Conservation (phyloP, 1,139 yeast species). For the Lodderomyces metapsilosis region DNA sequence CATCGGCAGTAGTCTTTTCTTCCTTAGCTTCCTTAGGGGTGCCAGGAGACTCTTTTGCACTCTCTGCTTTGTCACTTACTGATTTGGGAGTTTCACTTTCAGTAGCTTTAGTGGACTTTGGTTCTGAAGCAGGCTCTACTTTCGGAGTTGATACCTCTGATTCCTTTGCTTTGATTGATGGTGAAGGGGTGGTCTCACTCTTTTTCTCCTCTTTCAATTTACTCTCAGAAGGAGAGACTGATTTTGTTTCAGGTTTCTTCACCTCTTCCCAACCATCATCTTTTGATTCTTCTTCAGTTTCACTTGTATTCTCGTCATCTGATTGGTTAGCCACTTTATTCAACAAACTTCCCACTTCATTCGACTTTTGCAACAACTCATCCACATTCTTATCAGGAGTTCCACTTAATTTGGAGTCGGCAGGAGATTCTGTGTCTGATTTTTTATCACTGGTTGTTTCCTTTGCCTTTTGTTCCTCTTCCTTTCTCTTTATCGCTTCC, state of each 20-base stretch:
- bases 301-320: slow-evolving; percentile 39
- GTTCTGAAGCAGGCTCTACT: slow-evolving; percentile 13
- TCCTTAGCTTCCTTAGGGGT: slow-evolving; percentile 6
- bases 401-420: background rate
- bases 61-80: slow-evolving; percentile 12
- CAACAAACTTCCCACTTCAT: slow-evolving; percentile 36
- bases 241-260: slow-evolving; percentile 26
- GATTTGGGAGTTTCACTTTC: background rate
- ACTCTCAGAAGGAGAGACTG: slow-evolving; percentile 11
- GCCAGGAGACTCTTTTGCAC: slow-evolving; percentile 16
- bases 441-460: slow-evolving; percentile 4
- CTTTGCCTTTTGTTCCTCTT: slow-evolving; percentile 7
- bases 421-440: too few relatives aligned
- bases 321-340: slow-evolving; percentile 40
- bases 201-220: slow-evolving; percentile 13
- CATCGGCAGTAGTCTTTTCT: background rate
- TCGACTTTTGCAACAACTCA: slow-evolving; percentile 40
- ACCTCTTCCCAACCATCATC: slow-evolving; percentile 49
- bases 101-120: slow-evolving; percentile 5
- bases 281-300: slow-evolving; percentile 44
- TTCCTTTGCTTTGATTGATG: background rate
- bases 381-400: slow-evolving; percentile 28
- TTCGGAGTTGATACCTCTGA: slow-evolving; percentile 1
- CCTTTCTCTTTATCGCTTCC: slow-evolving; percentile 12
- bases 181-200: background rate